These are phyloP conservation scores for Garcia nutans DNA, from an alignment of 345 rosid species.

Conservation along the genomic window DNA sequence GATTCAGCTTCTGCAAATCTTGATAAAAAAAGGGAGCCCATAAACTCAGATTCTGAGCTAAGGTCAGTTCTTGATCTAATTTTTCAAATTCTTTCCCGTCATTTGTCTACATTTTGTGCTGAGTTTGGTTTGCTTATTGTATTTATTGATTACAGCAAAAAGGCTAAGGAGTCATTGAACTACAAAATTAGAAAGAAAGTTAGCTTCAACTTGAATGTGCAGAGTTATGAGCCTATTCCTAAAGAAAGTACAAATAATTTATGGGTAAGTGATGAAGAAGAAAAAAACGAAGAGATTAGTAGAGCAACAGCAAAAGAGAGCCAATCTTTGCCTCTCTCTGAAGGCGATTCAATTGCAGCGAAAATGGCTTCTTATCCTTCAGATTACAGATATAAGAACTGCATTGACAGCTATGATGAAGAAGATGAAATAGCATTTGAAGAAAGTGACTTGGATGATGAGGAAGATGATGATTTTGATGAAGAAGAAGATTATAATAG, in stretches of 20 bases:
- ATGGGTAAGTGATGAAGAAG: slow-evolving; percentile 37
- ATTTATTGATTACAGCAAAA: slow-evolving; percentile 4
- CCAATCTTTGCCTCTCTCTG: slow-evolving; percentile 5
- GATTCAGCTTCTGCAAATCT: slow-evolving; percentile 38
- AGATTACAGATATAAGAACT: slow-evolving; percentile 27
- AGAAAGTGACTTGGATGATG: slow-evolving; percentile 52
- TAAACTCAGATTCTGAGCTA: slow-evolving; percentile 38
- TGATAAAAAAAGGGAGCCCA: slow-evolving; percentile 26
- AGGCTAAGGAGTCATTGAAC: slow-evolving; percentile 26
- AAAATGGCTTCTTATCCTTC: slow-evolving; percentile 33
- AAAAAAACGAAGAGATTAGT: slow-evolving; percentile 20
- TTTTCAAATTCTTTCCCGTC: background rate
- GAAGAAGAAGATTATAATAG: slow-evolving; percentile 1
- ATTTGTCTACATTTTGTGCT: background rate
- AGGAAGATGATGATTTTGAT: slow-evolving; percentile 11
- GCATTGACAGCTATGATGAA: slow-evolving; percentile 56
- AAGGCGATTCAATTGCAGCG: slow-evolving; percentile 16
- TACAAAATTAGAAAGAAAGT: slow-evolving; percentile 31
- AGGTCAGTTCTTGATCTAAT: slow-evolving; percentile 32
- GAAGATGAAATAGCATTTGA: slow-evolving; percentile 49
- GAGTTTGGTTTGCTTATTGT: background rate
- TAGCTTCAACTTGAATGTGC: slow-evolving; percentile 35
- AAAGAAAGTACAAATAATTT: slow-evolving; percentile 16
- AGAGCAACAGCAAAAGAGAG: slow-evolving; percentile 13
- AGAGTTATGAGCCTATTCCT: slow-evolving; percentile 34